Evolutionary conservation across 169 alveolate genomes (phyloP).

Genomic region (Plasmodium cynomolgi): DNA sequence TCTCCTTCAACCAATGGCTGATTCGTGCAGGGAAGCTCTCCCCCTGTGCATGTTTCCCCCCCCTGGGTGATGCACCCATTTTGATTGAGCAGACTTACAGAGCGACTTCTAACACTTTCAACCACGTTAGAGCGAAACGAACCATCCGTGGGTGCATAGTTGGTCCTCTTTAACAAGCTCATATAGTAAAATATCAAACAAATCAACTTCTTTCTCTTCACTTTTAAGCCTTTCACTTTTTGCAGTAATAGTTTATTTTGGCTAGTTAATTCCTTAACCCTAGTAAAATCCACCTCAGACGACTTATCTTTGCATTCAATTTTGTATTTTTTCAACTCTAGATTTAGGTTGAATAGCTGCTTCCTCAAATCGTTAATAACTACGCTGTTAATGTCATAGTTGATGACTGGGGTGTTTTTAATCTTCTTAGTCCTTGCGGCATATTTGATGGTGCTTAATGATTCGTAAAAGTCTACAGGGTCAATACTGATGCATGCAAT

Average conservation of each 20-base stretch:
- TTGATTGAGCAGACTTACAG: neutral
- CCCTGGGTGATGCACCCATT: neutral
- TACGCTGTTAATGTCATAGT: constrained; percentile 82
- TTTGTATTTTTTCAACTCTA: constrained; percentile 56
- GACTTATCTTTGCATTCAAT: constrained; percentile 24
- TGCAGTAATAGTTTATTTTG: constrained; percentile 33
- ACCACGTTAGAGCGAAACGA: neutral
- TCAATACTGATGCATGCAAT: constrained; percentile 92
- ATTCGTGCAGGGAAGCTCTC: neutral
- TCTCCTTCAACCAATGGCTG: neutral
- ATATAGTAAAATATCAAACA: constrained; percentile 43
- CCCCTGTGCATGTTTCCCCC: neutral
- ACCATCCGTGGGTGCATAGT: neutral
- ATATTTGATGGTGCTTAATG: constrained; percentile 88
- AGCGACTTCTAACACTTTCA: neutral
- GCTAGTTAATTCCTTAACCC: constrained; percentile 14
- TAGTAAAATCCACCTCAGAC: neutral
- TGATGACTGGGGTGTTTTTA: constrained; percentile 90
- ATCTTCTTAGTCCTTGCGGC: constrained; percentile 92
- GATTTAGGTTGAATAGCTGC: constrained; percentile 15
- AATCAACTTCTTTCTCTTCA: constrained; percentile 34
- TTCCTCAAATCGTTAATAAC: constrained; percentile 54
- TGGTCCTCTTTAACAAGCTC: neutral
- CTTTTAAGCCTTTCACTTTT: constrained; percentile 15
- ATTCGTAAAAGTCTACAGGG: constrained; percentile 89